phyloP scores from a whole-genome alignment of 768 basidiomycete genomes.

The Mrakia frigida region DNA sequence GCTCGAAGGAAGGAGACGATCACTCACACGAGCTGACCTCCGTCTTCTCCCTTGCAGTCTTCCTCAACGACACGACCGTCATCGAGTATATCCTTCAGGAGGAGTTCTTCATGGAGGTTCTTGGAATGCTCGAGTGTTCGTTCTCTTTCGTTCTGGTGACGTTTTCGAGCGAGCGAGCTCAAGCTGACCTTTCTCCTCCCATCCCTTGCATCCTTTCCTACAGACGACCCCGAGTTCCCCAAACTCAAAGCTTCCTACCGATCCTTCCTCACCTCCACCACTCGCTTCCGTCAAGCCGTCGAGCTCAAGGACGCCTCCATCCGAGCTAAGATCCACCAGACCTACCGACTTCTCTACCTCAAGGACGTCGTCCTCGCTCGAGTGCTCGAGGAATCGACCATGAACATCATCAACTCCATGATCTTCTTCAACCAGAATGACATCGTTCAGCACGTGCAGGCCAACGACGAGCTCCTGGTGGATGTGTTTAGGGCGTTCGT shows the following conservation, averaged over 20 bases:
- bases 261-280: slow-evolving; percentile 74
- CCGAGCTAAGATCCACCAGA: slow-evolving; percentile 88
- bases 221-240: slow-evolving; percentile 97
- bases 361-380: slow-evolving; percentile 97
- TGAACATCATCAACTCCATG: slow-evolving; percentile 92
- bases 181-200: neutral
- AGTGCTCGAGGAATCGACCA: slow-evolving; percentile 89
- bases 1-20: neutral
- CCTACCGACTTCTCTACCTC: slow-evolving; percentile 92
- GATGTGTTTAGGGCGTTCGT: slow-evolving; percentile 58
- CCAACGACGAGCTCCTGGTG: slow-evolving; percentile 65
- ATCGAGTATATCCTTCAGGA: slow-evolving; percentile 94
- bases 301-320: slow-evolving; percentile 68
- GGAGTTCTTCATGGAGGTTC: slow-evolving; percentile 82
- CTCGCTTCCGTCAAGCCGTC: slow-evolving; percentile 86
- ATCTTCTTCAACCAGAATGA: slow-evolving; percentile 99
- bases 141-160: slow-evolving; percentile 21
- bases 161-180: slow-evolving; percentile 26
- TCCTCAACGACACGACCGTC: slow-evolving; percentile 88
- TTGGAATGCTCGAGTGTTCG: slow-evolving; percentile 93
- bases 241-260: slow-evolving; percentile 95
- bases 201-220: slow-evolving; percentile 27
- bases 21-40: neutral
- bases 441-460: slow-evolving; percentile 84
- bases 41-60: slow-evolving; percentile 53